phyloP scores from a whole-genome alignment of 164 flowering plant genomes.

The Dillenia turbinata region DNA sequence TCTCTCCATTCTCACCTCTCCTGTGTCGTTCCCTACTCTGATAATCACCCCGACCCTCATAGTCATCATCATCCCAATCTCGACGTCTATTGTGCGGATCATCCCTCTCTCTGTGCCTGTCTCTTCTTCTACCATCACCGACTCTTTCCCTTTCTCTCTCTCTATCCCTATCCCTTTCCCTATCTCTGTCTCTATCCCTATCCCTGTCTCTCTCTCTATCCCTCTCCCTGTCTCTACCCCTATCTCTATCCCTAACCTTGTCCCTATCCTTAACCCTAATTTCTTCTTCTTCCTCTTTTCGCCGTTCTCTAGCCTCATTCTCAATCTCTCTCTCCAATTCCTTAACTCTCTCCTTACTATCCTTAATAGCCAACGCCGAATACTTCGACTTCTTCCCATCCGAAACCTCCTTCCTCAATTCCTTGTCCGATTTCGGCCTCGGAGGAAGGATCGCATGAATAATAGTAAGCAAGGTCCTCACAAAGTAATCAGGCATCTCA shows the following conservation, averaged over 20 bases:
- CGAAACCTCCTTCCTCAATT: conserved; percentile 10
- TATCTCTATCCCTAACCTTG: conserved; percentile 17
- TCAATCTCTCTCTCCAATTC: conserved; percentile 71
- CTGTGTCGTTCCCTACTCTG: not conserved
- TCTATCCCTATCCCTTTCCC: conserved; percentile 16
- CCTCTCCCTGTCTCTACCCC: conserved; percentile 22
- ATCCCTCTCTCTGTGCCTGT: conserved; percentile 2
- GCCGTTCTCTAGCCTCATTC: conserved; percentile 30
- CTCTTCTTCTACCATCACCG: conserved; percentile 13
- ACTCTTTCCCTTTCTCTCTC: conserved; percentile 14
- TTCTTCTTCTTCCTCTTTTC: conserved; percentile 16
- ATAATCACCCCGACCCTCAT: conserved; percentile 14
- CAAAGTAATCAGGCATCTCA: conserved; percentile 89
- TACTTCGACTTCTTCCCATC: conserved; percentile 30
- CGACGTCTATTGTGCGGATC: conserved; percentile 1
- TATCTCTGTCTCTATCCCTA: conserved; percentile 14
- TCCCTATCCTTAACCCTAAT: conserved; percentile 5
- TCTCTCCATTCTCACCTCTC: conserved; percentile 9
- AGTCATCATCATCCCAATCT: conserved; percentile 2
- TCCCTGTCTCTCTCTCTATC: conserved; percentile 19
- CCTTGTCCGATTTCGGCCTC: conserved; percentile 25
- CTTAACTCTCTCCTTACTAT: conserved; percentile 53
- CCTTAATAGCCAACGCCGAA: conserved; percentile 43
- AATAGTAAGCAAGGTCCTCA: conserved; percentile 63
- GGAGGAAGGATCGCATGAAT: conserved; percentile 85